Evolutionary conservation across 495 filamentous ascomycete genomes (phyloP), one percentile per base, ranked within the genome.

Genomic region (Eremomyces bilateralis): DNA sequence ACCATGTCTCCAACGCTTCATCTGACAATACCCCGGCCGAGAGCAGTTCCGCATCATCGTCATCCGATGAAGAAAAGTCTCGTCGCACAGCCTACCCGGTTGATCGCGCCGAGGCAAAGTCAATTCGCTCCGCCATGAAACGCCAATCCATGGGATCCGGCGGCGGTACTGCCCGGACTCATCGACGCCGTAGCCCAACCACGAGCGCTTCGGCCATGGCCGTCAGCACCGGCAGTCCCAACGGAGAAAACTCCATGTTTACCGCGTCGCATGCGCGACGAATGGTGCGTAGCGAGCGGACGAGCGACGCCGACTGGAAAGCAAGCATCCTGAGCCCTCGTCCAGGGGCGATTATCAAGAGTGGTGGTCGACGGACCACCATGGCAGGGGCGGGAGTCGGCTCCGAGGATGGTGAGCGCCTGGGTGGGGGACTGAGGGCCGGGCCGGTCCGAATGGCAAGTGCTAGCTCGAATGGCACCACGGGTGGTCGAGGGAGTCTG

Each of bases 281-380:
- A 11, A 77, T 80, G 71, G 71, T 72, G 16, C 73, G 67, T 53
- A 65, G 60, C 36, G 71, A 76, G 17, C 68, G 69, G 37, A 72
- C 73, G 21, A 40, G 35, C 22, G 48, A 50, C 27, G 62, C 36
- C 18, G 44, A 64, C 37, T 54, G 47, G 45, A 68, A 64, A 33
- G 58, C 53, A 20, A 64, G 62, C 31, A 71, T 80, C 12, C 52
- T 81, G 32, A 73, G 71, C 35, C 74, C 75, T 31, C 59, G 72
- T 11, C 64, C 67, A 15, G 53, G 68, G n/a, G 67, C 71, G 1
- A 60, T 80, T n/a, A 63, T 69, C 48, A 78, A 78, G 47, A 55
- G 59, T 28, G 59, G 56, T 1, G 41, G 41, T 12, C 31, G 46
- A 19, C 33, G 46, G 10, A 49, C 46, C 3, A 49, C 43, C 11